phyloP scores from a whole-genome alignment of 2,329 filamentous ascomycete species.

The Ophiostoma himal-ulmi region DNA sequence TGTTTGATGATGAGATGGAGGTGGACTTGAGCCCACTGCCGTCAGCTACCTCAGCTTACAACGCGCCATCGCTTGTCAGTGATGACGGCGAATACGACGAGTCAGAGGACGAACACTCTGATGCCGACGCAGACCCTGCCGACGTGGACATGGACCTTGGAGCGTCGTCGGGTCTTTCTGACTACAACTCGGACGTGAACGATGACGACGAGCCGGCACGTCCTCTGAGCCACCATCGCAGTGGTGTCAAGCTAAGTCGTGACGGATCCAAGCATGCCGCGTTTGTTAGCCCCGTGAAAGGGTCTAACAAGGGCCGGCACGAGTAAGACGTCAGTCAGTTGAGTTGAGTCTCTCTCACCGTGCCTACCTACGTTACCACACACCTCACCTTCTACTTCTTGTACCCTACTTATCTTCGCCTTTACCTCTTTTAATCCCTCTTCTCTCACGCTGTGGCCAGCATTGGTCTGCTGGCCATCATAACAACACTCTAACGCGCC shows the following conservation, averaged over 20 bases:
- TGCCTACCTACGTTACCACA: not conserved
- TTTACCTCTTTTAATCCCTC: conserved; percentile 16
- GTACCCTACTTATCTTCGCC: conserved; percentile 17
- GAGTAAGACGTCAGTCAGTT: conserved; percentile 25
- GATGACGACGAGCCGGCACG: conserved; percentile 36
- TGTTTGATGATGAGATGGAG: conserved; percentile 45
- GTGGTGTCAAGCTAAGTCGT: conserved; percentile 46
- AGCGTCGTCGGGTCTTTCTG: conserved; percentile 48
- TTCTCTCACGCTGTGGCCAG: not conserved
- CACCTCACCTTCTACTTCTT: conserved; percentile 16
- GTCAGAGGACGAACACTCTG: conserved; percentile 60
- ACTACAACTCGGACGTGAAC: conserved; percentile 56
- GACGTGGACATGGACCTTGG: conserved; percentile 55
- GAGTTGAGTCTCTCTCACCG: no score
- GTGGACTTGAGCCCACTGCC: conserved; percentile 64
- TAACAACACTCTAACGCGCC: conserved; percentile 13
- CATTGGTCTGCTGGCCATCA: not conserved
- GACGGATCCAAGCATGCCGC: conserved; percentile 52
- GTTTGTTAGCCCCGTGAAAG: conserved; percentile 48
- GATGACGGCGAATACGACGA: conserved; percentile 75
- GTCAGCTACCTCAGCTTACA: conserved; percentile 57
- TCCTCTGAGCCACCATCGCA: conserved; percentile 41
- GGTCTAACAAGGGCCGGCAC: conserved; percentile 34
- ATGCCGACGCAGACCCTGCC: conserved; percentile 46
- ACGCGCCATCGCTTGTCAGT: conserved; percentile 72